Base-by-base conservation (phyloP, 306 rosid genomes). In the Glycine latifolia region DNA sequence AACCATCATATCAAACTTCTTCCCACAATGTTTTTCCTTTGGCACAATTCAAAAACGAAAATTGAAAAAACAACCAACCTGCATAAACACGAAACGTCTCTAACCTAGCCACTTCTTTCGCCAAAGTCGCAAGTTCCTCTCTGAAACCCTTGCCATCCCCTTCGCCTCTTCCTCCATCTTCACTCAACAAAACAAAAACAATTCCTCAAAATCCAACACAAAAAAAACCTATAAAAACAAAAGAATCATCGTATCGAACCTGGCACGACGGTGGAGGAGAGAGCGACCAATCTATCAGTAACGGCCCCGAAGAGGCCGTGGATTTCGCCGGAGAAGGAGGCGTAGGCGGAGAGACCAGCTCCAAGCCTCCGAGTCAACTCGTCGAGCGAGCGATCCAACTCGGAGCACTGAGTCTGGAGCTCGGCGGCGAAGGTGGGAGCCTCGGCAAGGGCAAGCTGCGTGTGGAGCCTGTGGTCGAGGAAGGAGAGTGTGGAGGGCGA, bases 31-130 rank as follows among this genome's bases (percentile, higher is more conserved):
- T 70, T 61, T 46, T 33, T 76, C 80, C 31, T 80, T 68, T 76
- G 11, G 52, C 43, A 71, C 75, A 72, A 11, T 59, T 71, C 6
- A 26, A 31, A 80, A 35, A 26, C 31, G 31, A 26, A 26, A 0
- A 26, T 26, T 26, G 31, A 31, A 7, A 46, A 54, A 16, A 12
- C 68, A 73, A 93, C 99, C 65, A 73, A 93, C 99, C 97, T 39
- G 97, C 94, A 50, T 95, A 95, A 31, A 87, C 80, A 80, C 97
- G 97, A 82, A 95, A 94, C 0, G 92, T 82, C 85, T 95, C 97
- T 85, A 95, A 86, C 70, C 92, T 92, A 11, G 97, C 94, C 84
- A 95, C 95, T 85, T 95, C 97, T 85, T 90, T 95, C 0, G 99
- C 99, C 90, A 95, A 79, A 15, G 96, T 89, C 68, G 93, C 91